A percentile compares a stretch with the other conserved stretches of the same genome.
Evolutionary conservation across 352 stramenopile genomes (phyloP).

Genomic region (Bremia lactucae): DNA sequence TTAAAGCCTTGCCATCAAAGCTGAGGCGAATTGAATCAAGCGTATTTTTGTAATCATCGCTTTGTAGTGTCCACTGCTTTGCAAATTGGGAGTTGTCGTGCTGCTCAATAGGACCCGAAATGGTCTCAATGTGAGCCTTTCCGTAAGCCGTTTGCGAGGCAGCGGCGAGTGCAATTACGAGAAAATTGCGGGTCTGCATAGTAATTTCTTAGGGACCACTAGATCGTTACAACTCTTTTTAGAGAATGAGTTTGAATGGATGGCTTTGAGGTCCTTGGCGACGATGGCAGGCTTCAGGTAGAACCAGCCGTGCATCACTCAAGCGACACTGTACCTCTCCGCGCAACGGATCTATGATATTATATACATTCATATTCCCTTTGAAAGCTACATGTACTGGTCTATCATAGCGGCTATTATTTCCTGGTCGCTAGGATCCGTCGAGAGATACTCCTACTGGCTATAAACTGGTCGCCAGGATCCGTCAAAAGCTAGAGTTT

Average conservation of each 20-base stretch:
- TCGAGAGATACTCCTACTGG: too few relatives aligned
- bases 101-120: slow-evolving; percentile 1
- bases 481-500: too few relatives aligned
- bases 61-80: slow-evolving; percentile 16
- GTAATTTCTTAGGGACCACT: slow-evolving; percentile 1
- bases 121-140: slow-evolving; percentile 12
- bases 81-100: slow-evolving; percentile 4
- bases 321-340: too few relatives aligned
- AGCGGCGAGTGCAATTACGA: slow-evolving; percentile 6
- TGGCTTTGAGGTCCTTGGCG: neutral
- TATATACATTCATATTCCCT: too few relatives aligned
- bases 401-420: too few relatives aligned
- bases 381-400: too few relatives aligned
- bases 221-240: too few relatives aligned
- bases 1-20: slow-evolving; percentile 10
- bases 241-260: slow-evolving; percentile 9
- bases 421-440: too few relatives aligned
- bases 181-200: slow-evolving; percentile 14
- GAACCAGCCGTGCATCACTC: too few relatives aligned
- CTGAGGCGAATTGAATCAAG: slow-evolving; percentile 14
- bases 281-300: too few relatives aligned
- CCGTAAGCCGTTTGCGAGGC: slow-evolving; percentile 4
- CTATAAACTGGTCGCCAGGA: too few relatives aligned
- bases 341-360: too few relatives aligned
- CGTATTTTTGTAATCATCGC: slow-evolving; percentile 1